phyloP scores from a whole-genome alignment of 495 filamentous ascomycete species.

The Aspergillus avenaceus region DNA sequence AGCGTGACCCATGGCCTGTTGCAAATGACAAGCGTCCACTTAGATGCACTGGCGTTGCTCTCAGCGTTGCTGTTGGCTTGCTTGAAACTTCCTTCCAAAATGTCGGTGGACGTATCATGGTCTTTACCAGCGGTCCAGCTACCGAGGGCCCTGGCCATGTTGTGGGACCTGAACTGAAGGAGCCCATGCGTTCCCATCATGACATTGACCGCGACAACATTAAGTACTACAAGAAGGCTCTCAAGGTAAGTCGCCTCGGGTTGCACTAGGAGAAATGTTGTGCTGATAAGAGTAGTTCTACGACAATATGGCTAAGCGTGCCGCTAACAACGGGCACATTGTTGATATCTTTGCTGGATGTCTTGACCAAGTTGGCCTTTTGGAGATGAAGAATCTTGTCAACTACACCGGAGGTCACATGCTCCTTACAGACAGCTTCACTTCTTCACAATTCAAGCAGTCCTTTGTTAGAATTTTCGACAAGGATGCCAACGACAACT shows the following conservation, averaged over 20 bases:
- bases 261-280: background rate
- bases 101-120: constrained; percentile 91
- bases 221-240: constrained; percentile 98
- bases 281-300: constrained; percentile 70
- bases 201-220: constrained; percentile 99
- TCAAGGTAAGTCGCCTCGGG: constrained; percentile 66
- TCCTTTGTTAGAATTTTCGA: constrained; percentile 97
- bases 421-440: constrained; percentile 98
- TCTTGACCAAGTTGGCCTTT: constrained; percentile 93
- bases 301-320: constrained; percentile 91
- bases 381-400: constrained; percentile 98
- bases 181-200: constrained; percentile 97
- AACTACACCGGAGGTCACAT: constrained; percentile 98
- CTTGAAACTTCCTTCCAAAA: constrained; percentile 95
- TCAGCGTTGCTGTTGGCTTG: constrained; percentile 90
- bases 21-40: constrained; percentile 89
- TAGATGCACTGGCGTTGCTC: constrained; percentile 91
- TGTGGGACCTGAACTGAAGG: constrained; percentile 93
- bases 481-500: constrained; percentile 89
- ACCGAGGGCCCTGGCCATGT: constrained; percentile 97
- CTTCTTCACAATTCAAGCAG: constrained; percentile 99
- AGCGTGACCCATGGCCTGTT: constrained; percentile 98
- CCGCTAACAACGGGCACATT: constrained; percentile 94
- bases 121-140: constrained; percentile 91
- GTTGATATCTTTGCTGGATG: constrained; percentile 98